phyloP scores from a whole-genome alignment of 768 basidiomycete species.

The Collybiopsis luxurians region DNA sequence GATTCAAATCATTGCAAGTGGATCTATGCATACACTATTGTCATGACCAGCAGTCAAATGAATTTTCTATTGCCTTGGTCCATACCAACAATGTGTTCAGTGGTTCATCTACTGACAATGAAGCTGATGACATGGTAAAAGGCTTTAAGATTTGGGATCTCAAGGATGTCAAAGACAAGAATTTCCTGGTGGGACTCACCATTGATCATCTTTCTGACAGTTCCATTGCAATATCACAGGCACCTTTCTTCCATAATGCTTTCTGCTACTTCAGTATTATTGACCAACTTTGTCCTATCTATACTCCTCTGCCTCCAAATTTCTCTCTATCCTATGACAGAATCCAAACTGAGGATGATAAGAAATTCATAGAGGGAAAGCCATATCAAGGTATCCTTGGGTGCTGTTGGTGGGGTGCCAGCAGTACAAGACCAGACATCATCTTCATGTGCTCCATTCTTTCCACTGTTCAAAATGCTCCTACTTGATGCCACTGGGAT shows the following conservation, averaged over 20 bases:
- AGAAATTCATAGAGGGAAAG: too few relatives aligned
- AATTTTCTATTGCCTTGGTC: background rate
- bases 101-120: background rate
- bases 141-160: background rate
- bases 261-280: background rate
- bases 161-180: background rate
- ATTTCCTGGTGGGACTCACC: background rate
- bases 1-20: background rate
- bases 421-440: background rate
- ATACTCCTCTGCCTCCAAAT: background rate
- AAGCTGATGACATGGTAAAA: background rate
- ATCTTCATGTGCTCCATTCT: background rate
- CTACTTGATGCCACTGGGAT: background rate
- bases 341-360: background rate
- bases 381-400: too few relatives aligned
- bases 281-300: background rate
- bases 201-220: background rate
- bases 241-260: background rate
- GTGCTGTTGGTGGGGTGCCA: background rate
- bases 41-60: background rate
- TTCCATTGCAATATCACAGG: background rate
- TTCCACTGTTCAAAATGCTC: background rate
- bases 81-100: background rate
- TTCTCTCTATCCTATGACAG: background rate
- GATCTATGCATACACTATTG: conserved; percentile 1